Base-by-base conservation (phyloP, 2,329 filamentous ascomycete species). In the Claviceps sp. region DNA sequence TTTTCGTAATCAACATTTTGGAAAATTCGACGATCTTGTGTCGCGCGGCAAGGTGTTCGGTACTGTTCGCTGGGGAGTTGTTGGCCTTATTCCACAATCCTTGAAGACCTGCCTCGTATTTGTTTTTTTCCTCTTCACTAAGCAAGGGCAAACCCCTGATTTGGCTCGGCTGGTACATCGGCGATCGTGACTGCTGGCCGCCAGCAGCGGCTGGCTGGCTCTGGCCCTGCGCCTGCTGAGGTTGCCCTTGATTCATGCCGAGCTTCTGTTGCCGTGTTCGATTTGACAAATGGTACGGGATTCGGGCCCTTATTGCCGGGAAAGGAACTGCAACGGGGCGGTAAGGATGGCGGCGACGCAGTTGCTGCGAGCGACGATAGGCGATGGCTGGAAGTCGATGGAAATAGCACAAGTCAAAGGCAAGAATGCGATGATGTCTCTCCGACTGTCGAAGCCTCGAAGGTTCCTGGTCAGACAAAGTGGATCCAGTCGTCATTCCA, bases 1-100 rank as follows among this genome's bases (percentile, higher is more conserved):
- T 70, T 62, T 81, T 82, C 0, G 62, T 63, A 3, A 72, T 64
- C 2, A 84, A 70, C 64, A 79, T 80, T 44, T 72, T 72, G 0
- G 79, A 79, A 60, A 84, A 84, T 8, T 83, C 78, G 6, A 68
- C 63, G 22, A 84, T 76, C 65, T 82, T 83, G 42, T 72, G 71
- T 56, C 73, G 74, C 0, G 80, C 79, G 0, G 69, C 67, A 24
- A 70, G 63, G 46, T 81, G 73, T 22, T 75, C 71, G 0, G 60
- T 58, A 3, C 76, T 77, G 22, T 75, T 74, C 1, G 70, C 67
- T 0, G 72, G 63, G 0, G 69, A 65, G 20, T 69, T 72, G 53
- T 76, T 73, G 46, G 77, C 72, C 42, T 77, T 70, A 22, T 66
- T 70, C 74, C 78, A 84, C 0, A 84, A 65, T 1, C 66, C 60